Base-by-base conservation (phyloP, 2,329 filamentous ascomycete genomes). In the Madurella fahalii region DNA sequence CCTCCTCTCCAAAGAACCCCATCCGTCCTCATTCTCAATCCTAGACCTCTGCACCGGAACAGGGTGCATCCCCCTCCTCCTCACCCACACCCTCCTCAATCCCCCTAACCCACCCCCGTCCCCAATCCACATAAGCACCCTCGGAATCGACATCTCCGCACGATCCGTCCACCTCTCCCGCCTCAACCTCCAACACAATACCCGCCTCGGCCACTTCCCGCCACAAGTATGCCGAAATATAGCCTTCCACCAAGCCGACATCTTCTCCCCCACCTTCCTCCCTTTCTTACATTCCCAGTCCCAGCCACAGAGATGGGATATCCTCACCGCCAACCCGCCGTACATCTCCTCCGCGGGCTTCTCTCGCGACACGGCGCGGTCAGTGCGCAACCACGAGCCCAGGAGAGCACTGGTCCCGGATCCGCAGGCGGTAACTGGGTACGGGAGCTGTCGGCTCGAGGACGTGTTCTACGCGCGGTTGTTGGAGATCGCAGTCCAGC, bases 11-110 rank as follows among this genome's bases (percentile, higher is more conserved):
- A 54, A 62, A 44, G 34, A 34, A 8, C 39, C 52, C 3, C 40
- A 34, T 32, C 18, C 49, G 5, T 11, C 30, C 2, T 16, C 53
- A 15, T 63, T 95, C 12, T 79, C 77, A 12, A 75, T 97, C 40
- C 70, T 96, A 9, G 94, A 99, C 69, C 76, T 96, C 31, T 97
- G 94, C 70, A 92, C 90, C 0, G 94, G 94, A 9, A 90, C 89
- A 5, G 94, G 94, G 4, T 96, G 93, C 71, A 95, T 97, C 59
- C 81, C 90, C 0, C 79, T 97, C 9, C 53, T 58, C 77, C 50
- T 96, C 7, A 82, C 87, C 58, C 76, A 84, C 37, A 76, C 85
- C 9, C 78, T 93, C 40, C 71, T 72, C 15, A 40, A 25, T 77
- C 90, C 39, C 70, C 71, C 16, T 12, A 37, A 37, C 54, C 67